phyloP scores from a whole-genome alignment of 2,329 filamentous ascomycete species.

The Arthrobotrys iridis region DNA sequence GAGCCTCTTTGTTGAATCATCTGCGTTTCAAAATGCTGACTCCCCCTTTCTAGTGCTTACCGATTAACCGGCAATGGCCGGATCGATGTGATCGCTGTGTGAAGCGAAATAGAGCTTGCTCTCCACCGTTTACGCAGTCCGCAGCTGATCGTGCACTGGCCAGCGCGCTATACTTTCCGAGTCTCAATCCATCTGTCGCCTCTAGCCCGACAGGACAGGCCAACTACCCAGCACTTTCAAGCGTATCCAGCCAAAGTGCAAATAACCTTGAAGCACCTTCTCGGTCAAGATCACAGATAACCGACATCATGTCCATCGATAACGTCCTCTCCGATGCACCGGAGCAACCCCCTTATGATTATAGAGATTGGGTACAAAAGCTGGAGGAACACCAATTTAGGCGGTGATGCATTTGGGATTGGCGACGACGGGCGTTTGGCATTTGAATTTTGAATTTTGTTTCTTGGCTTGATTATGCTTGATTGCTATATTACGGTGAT shows the following conservation, averaged over 20 bases:
- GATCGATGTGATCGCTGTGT: constrained; percentile 53
- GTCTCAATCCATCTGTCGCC: constrained; percentile 33
- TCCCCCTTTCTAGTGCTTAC: constrained; percentile 47
- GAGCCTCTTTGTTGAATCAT: not conserved
- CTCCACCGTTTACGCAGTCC: constrained; percentile 47
- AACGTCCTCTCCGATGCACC: constrained; percentile 48
- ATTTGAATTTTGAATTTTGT: constrained; percentile 26
- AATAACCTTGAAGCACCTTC: constrained; percentile 35
- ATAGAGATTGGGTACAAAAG: constrained; percentile 53
- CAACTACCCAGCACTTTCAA: constrained; percentile 50
- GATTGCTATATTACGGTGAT: constrained; percentile 27
- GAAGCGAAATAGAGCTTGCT: constrained; percentile 49
- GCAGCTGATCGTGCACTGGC: constrained; percentile 50
- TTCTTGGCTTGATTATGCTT: constrained; percentile 14
- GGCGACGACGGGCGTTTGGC: constrained; percentile 51
- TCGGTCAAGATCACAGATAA: constrained; percentile 51
- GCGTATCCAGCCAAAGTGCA: constrained; percentile 48
- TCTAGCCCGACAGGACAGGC: constrained; percentile 47
- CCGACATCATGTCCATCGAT: constrained; percentile 53
- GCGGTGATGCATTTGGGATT: constrained; percentile 49
- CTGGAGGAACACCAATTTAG: constrained; percentile 46
- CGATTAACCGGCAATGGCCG: constrained; percentile 54
- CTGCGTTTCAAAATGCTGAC: constrained; percentile 36
- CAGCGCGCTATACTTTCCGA: constrained; percentile 47
- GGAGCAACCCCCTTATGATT: constrained; percentile 45